Percentiles rank a stretch among this genome's conserved stretches.
Evolutionary conservation across 352 stramenopile genomes (phyloP).

Genomic region (Globisporangium paroecandrum): DNA sequence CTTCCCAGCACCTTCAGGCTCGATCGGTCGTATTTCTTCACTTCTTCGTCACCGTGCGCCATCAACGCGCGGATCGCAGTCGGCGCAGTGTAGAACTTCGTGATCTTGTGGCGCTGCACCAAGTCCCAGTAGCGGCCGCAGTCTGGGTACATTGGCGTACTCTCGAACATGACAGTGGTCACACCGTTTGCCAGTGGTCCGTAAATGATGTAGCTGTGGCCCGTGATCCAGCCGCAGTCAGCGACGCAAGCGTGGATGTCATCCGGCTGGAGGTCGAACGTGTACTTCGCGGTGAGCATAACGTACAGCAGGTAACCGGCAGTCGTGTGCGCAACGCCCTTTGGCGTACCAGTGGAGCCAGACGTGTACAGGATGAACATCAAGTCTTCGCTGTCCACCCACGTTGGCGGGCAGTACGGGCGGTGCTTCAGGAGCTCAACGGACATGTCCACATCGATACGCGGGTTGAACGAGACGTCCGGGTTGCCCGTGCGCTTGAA

Average conservation of each 20-base stretch:
- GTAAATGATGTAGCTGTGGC: constrained; percentile 97
- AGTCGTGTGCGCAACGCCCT: constrained; percentile 95
- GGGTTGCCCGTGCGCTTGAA: constrained; percentile 88
- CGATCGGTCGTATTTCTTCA: constrained; percentile 94
- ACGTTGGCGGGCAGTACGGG: constrained; percentile 93
- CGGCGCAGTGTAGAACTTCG: constrained; percentile 92
- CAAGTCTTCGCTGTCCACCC: constrained; percentile 96
- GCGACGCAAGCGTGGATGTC: constrained; percentile 95
- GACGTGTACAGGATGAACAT: constrained; percentile 99
- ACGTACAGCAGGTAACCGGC: constrained; percentile 95
- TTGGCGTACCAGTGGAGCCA: constrained; percentile 93
- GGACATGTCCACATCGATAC: constrained; percentile 93
- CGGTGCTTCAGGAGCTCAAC: constrained; percentile 85
- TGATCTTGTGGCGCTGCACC: constrained; percentile 96
- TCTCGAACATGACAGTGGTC: constrained; percentile 99
- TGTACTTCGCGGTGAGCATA: constrained; percentile 91
- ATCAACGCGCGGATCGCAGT: constrained; percentile 98
- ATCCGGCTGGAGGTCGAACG: constrained; percentile 92
- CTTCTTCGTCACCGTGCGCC: constrained; percentile 90
- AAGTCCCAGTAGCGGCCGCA: constrained; percentile 96
- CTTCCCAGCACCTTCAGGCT: constrained; percentile 94
- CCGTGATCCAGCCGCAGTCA: constrained; percentile 97
- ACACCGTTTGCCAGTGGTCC: constrained; percentile 94
- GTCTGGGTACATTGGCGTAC: constrained; percentile 96
- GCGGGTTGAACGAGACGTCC: constrained; percentile 66